A percentile compares a stretch with the other conserved stretches of the same genome.
Evolutionary conservation across 2,329 filamentous ascomycete genomes (phyloP).

Genomic region (Cercospora sojina): DNA sequence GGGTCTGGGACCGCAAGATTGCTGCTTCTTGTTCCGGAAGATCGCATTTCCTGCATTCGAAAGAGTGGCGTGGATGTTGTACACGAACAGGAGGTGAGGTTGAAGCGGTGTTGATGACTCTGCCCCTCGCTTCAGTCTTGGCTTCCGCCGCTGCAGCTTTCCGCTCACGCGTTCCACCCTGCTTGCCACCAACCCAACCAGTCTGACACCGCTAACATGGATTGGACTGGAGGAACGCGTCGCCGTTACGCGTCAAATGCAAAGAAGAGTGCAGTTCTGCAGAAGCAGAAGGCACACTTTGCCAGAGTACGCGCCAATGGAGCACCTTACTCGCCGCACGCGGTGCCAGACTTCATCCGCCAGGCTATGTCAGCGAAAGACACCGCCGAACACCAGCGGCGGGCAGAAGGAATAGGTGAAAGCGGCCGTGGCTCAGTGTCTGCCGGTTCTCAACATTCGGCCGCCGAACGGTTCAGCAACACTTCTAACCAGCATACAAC

Average conservation of each 20-base stretch:
- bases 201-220: slow-evolving; percentile 39
- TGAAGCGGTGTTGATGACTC: neutral
- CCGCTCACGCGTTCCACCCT: neutral
- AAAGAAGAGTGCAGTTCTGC: slow-evolving; percentile 38
- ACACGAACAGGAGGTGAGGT: neutral
- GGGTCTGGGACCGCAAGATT: neutral
- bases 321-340: slow-evolving; percentile 14
- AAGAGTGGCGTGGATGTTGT: neutral
- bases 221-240: slow-evolving; percentile 50
- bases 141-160: neutral
- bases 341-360: slow-evolving; percentile 17
- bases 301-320: slow-evolving; percentile 39
- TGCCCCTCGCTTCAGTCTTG: neutral
- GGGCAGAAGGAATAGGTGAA: neutral
- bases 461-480: neutral
- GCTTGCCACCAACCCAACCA: neutral
- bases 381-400: neutral
- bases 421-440: neutral
- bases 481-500: neutral
- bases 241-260: slow-evolving; percentile 33
- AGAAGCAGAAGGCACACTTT: slow-evolving; percentile 50
- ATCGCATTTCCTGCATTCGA: neutral
- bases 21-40: neutral
- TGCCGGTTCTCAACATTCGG: neutral
- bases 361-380: slow-evolving; percentile 12